phyloP scores from a whole-genome alignment of 805 yeast species.

The Wickerhamiella domercqiae region DNA sequence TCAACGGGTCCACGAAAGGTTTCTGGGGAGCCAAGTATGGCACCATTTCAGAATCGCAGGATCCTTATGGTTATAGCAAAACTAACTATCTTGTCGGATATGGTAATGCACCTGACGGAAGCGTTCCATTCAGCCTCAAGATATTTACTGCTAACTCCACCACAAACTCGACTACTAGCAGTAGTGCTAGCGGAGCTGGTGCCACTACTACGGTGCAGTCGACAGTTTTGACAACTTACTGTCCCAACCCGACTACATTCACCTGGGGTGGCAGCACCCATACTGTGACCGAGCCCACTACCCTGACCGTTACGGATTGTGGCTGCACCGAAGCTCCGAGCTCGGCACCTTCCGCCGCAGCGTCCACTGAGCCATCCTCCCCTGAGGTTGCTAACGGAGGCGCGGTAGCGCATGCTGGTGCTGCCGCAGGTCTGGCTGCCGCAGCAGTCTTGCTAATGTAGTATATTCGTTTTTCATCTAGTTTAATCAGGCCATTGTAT shows the following conservation, averaged over 20 bases:
- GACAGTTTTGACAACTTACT: not conserved
- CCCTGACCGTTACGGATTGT: not conserved
- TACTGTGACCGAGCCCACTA: not conserved
- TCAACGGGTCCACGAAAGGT: not conserved
- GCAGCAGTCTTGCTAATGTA: too few relatives aligned
- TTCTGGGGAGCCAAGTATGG: not conserved
- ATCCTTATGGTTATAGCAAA: not conserved
- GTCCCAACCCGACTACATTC: too few relatives aligned
- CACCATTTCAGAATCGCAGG: not conserved
- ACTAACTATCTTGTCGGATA: not conserved
- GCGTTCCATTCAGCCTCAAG: not conserved
- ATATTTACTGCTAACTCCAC: not conserved
- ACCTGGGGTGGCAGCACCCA: too few relatives aligned
- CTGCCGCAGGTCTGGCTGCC: too few relatives aligned
- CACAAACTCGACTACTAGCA: not conserved
- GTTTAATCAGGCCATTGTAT: too few relatives aligned
- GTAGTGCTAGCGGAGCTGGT: not conserved
- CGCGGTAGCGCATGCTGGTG: not conserved
- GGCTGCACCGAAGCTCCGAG: not conserved
- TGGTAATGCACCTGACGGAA: not conserved
- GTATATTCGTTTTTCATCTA: too few relatives aligned
- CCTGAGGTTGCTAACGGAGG: not conserved
- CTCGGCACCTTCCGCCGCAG: not conserved
- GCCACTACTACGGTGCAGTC: not conserved
- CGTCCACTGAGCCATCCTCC: slow-evolving; percentile 9